phyloP scores from a whole-genome alignment of 805 yeast species.

The Hemisphaericaspora nanyangensis region DNA sequence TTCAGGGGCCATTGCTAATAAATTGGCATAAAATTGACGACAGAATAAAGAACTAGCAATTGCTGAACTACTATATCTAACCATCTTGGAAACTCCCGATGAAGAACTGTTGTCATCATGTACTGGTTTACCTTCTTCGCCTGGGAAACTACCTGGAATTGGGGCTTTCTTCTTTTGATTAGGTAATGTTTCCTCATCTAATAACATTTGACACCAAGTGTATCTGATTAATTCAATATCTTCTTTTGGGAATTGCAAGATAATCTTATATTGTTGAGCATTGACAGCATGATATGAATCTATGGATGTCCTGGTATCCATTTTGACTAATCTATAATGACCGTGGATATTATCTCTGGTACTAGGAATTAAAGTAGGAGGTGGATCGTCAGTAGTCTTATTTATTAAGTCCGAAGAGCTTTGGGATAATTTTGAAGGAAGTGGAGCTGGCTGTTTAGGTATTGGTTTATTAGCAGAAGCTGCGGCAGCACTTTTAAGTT shows the following conservation, averaged over 20 bases:
- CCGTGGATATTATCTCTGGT: constrained; percentile 2
- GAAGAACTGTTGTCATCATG: not conserved
- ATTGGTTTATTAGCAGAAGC: too few species aligned
- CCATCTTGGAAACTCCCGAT: constrained; percentile 4
- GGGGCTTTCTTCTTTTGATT: constrained; percentile 10
- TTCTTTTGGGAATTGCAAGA: constrained; percentile 19
- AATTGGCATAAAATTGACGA: constrained; percentile 69
- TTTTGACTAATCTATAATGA: constrained; percentile 23
- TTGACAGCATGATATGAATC: constrained; percentile 16
- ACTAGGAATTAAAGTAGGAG: too few species aligned
- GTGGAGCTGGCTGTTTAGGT: too few species aligned
- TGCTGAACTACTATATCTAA: constrained; percentile 13
- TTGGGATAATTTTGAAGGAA: too few species aligned
- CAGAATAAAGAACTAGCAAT: constrained; percentile 57
- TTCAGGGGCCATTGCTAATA: constrained; percentile 56
- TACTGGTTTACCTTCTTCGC: constrained; percentile 1
- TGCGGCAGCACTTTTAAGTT: too few species aligned
- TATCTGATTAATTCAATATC: constrained; percentile 45
- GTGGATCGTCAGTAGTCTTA: too few species aligned
- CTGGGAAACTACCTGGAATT: constrained; percentile 9
- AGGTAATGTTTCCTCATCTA: constrained; percentile 23
- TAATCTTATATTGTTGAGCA: constrained; percentile 15
- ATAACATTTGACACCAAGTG: constrained; percentile 46
- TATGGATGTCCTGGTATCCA: constrained; percentile 19
- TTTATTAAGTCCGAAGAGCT: too few species aligned